Base-by-base conservation (phyloP, 805 yeast species). In the Cyberlindnera meyerae region DNA sequence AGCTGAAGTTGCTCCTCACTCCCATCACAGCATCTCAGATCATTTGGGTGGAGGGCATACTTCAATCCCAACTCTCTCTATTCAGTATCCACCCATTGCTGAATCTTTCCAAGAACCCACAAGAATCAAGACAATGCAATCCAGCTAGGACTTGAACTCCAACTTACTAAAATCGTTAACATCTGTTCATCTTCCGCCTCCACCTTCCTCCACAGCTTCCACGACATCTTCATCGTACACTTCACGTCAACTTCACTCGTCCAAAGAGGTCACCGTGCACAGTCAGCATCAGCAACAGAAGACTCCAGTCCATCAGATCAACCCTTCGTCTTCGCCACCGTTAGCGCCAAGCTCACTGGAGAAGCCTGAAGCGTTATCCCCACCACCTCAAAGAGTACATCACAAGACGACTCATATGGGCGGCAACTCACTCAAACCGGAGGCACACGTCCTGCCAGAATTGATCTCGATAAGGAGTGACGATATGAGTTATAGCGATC, bases 171-270 rank as follows among this genome's bases (percentile, higher is more conserved):
- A 58, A 48, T 62, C 68, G 16, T 43, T 63, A 41, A 57, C 60
- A 15, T 63, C 68, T 20, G 65, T 64, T 22, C 65, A 64, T 34
- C 54, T 64, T 18, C 69, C 69, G 6, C 68, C 68, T 8, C 68
- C 68, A 3, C 68, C 68, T n/a, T 27, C 49, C 28, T 26, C 38
- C 22, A 20, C 22, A 9, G 7, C 22, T 7, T 20, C 22, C 37
- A 38, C 38, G 20, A 25, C 8, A 25, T 16, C 18, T 31, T 24
- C 27, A 11, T n/a, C 6, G 27, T 11, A n/a, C 27, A 21, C 24
- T 6, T 6, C 27, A 24, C 27, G 7, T 6, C 27, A 24, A n/a
- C 14, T 7, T 24, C 11, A 7, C 22, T 8, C 9, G 9, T 9
- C 22, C 22, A 20, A 7, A 20, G 22, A 20, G 22, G 22, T 24